phyloP scores from a whole-genome alignment of 2,329 filamentous ascomycete genomes.

The Pyrenochaeta sp. region DNA sequence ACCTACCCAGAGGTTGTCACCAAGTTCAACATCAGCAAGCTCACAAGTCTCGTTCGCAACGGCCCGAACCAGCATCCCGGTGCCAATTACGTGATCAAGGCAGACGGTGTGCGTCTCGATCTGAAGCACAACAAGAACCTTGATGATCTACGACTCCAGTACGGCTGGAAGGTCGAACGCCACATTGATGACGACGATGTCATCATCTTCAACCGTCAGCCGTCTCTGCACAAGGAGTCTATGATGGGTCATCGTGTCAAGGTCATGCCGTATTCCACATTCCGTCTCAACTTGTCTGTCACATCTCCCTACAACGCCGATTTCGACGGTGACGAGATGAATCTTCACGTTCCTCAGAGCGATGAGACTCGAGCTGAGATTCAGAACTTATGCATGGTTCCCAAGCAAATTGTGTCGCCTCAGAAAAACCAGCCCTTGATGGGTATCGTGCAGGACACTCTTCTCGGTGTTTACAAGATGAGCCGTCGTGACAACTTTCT shows the following conservation, averaged over 20 bases:
- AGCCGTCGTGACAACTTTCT: slow-evolving; percentile 92
- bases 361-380: slow-evolving; percentile 97
- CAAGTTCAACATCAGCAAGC: slow-evolving; percentile 93
- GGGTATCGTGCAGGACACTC: slow-evolving; percentile 98
- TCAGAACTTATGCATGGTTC: slow-evolving; percentile 95
- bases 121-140: slow-evolving; percentile 90
- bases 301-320: slow-evolving; percentile 99
- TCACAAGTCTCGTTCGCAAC: slow-evolving; percentile 89
- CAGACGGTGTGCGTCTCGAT: slow-evolving; percentile 93
- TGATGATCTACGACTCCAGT: slow-evolving; percentile 85
- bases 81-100: slow-evolving; percentile 94
- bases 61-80: slow-evolving; percentile 95
- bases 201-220: slow-evolving; percentile 99
- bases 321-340: slow-evolving; percentile 99
- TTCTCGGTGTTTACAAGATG: slow-evolving; percentile 97
- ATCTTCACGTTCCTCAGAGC: slow-evolving; percentile 97
- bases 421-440: slow-evolving; percentile 97
- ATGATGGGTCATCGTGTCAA: slow-evolving; percentile 99
- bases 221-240: slow-evolving; percentile 98
- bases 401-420: slow-evolving; percentile 96
- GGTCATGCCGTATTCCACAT: slow-evolving; percentile 99
- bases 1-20: slow-evolving; percentile 98
- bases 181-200: slow-evolving; percentile 96
- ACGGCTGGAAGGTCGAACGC: slow-evolving; percentile 98
- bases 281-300: slow-evolving; percentile 95